These are phyloP conservation scores for Penicillium brasilianum DNA, from an alignment of 2,329 filamentous ascomycete genomes.

Conservation along the genomic window DNA sequence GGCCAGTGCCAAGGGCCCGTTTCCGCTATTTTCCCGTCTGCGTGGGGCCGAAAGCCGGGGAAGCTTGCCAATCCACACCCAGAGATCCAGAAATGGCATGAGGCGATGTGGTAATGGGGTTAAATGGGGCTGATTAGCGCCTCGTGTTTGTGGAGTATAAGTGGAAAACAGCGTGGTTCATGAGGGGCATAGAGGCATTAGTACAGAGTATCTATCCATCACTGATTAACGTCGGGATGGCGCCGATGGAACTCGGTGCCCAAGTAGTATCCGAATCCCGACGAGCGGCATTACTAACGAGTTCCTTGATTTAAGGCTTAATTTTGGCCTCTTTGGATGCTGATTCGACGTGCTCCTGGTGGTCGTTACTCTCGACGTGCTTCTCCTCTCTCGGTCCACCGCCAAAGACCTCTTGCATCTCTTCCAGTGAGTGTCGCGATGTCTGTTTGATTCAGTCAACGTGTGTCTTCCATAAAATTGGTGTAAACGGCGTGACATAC, in stretches of 20 bases:
- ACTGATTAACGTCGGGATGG: no score
- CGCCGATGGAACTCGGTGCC: neutral
- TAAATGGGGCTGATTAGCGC: neutral
- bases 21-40: conserved; percentile 17
- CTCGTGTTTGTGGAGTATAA: conserved; percentile 14
- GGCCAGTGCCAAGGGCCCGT: neutral
- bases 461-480: neutral
- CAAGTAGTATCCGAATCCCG: conserved; percentile 4
- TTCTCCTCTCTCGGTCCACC: conserved; percentile 20
- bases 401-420: conserved; percentile 49
- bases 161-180: neutral
- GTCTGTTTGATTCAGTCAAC: conserved; percentile 38
- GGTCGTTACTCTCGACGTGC: conserved; percentile 16
- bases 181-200: neutral
- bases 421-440: conserved; percentile 51
- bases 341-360: conserved; percentile 9
- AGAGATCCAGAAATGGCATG: neutral
- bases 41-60: conserved; percentile 15
- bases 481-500: conserved; percentile 22
- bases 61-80: conserved; percentile 12
- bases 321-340: conserved; percentile 1
- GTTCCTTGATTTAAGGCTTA: neutral
- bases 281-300: neutral
- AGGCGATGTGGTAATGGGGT: neutral
- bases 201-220: neutral